Evolutionary conservation across 2,329 filamentous ascomycete genomes (phyloP).

Genomic region (Aspergillus sp.): DNA sequence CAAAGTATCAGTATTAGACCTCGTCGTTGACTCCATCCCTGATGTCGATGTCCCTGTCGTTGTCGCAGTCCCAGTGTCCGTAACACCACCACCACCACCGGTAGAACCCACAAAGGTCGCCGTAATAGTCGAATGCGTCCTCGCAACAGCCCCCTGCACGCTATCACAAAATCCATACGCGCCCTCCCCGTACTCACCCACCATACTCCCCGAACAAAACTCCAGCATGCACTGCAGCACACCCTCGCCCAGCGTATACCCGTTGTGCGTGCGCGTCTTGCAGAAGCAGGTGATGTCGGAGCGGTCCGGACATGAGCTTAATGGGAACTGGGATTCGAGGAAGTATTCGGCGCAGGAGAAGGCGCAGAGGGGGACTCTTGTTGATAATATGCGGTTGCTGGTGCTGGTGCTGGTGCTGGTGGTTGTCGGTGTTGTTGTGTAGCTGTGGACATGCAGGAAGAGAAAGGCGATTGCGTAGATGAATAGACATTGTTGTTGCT

Average conservation of each 20-base stretch:
- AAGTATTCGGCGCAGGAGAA: conserved; percentile 55
- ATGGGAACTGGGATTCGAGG: conserved; percentile 51
- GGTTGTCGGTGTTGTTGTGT: no score
- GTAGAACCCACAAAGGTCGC: conserved; percentile 20
- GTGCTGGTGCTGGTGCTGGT: no score
- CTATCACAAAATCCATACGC: conserved; percentile 50
- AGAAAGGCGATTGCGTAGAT: no score
- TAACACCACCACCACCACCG: background rate
- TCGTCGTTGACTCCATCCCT: background rate
- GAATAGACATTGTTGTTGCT: no score
- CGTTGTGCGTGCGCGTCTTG: conserved; percentile 48
- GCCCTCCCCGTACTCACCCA: conserved; percentile 29
- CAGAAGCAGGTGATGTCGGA: conserved; percentile 58
- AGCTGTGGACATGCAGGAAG: no score
- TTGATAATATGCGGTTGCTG: no score
- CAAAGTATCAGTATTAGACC: conserved; percentile 2
- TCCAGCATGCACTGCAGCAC: conserved; percentile 59
- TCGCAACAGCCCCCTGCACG: conserved; percentile 26
- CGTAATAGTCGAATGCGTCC: conserved; percentile 31
- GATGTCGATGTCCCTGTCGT: background rate
- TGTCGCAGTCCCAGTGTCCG: background rate
- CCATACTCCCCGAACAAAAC: conserved; percentile 45
- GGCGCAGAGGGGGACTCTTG: conserved; percentile 40
- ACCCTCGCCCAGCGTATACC: conserved; percentile 64
- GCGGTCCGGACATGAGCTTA: conserved; percentile 40